Percentiles rank a stretch among this genome's conserved stretches.
These are phyloP conservation scores for Zanthoxylum bungeanum DNA, from an alignment of 345 rosid species.

Conservation along the genomic window DNA sequence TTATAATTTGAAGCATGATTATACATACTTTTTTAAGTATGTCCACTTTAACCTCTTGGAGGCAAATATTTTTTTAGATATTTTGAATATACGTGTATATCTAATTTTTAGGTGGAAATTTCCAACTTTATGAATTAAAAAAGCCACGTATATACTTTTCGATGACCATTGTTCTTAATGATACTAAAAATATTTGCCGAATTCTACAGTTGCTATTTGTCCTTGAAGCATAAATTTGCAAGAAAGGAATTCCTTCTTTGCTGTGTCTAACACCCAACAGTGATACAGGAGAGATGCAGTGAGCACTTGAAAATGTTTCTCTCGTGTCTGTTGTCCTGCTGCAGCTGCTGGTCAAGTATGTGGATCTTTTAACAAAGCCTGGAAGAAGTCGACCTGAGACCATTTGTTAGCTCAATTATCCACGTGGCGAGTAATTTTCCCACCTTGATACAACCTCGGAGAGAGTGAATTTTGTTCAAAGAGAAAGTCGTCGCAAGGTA, in stretches of 20 bases:
- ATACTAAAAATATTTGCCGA: not conserved
- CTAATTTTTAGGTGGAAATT: not conserved
- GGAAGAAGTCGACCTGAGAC: constrained; percentile 16
- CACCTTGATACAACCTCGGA: constrained; percentile 4
- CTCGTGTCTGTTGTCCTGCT: not conserved
- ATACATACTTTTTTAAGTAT: not conserved
- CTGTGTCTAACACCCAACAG: not conserved
- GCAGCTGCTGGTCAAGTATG: constrained; percentile 1
- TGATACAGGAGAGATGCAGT: not conserved
- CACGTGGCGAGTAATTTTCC: constrained; percentile 1
- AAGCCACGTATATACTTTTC: not conserved
- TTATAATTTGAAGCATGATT: not conserved
- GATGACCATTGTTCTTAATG: not conserved
- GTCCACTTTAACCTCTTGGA: not conserved
- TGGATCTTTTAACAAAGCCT: constrained; percentile 7
- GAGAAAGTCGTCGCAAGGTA: constrained; percentile 30
- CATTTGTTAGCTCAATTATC: constrained; percentile 3
- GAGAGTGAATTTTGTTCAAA: constrained; percentile 28
- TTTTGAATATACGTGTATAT: not conserved
- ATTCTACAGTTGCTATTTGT: not conserved
- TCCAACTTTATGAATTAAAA: not conserved
- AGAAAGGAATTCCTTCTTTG: not conserved
- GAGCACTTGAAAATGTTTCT: not conserved
- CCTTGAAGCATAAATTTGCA: no score
- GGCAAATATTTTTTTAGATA: not conserved